Base-by-base conservation (phyloP, 192 early-diverging fungal species). In the Spinellus fusiger region DNA sequence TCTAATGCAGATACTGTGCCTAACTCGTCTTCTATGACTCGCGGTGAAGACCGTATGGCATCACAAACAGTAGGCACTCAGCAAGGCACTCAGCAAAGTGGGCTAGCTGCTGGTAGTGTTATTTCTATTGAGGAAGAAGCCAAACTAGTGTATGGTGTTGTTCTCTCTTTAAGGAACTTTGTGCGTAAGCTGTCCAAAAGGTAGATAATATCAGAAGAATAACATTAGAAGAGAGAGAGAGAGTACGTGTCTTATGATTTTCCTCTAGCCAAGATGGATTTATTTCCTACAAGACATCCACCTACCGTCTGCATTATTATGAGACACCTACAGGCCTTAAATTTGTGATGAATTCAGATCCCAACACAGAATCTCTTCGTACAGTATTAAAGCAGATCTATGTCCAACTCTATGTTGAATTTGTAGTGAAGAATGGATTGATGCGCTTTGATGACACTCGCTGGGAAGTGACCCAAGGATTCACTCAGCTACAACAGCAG, bases 81-180 rank as follows among this genome's bases (percentile, higher is more conserved):
- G 66, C 63, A 32, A 35, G 59, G 66, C 15, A 67, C 65, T 16
- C 58, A 67, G 16, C 69, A 71, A 47, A 65, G 63, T 40, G 69
- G 62, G 38, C 56, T 71, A 6, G 61, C 71, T 3, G 69, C 77
- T 52, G 79, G 81, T 47, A 82, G 73, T 50, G 61, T 69, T 38
- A 81, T 86, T 56, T 80, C 76, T 18, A 65, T 79, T 59, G 83
- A 90, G 53, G 93, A 97, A 64, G 91, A 97, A 55, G 87, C 90
- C 0, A 98, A 98, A 68, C 82, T 98, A 16, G 93, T 98, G 16
- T 98, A 96, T 66, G 95, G 95, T 59, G 93, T 95, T n/a, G 84
- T 95, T 13, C 91, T 87, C 50, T 93, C 92, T 12, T 79, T 94
- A 28, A 77, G 89, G 50, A 98, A 96, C 63, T 83, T 96, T 18